These are phyloP conservation scores for Fusarium pilosicola DNA, from an alignment of 2,329 filamentous ascomycete species.

Conservation along the genomic window DNA sequence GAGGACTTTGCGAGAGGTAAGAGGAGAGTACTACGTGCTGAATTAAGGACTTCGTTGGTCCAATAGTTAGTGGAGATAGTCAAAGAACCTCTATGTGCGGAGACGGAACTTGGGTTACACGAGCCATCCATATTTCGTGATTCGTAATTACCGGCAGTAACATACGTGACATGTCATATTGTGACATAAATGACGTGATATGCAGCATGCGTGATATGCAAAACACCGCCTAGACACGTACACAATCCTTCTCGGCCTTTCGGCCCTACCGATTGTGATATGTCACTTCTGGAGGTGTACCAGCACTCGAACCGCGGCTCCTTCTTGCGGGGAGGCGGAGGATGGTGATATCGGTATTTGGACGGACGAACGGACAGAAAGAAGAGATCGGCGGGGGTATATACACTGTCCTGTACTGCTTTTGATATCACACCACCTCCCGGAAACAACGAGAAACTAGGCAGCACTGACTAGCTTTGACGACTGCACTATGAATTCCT, in stretches of 20 bases:
- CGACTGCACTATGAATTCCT: not conserved
- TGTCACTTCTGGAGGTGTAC: not conserved
- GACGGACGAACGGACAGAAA: not conserved
- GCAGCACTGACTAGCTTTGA: fast-evolving
- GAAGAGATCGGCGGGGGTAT: not conserved
- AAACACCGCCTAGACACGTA: not conserved
- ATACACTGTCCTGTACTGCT: not conserved
- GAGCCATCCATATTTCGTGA: not conserved
- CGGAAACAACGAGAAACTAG: not conserved
- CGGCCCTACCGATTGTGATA: not conserved
- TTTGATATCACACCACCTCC: not conserved
- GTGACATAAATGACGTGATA: not conserved
- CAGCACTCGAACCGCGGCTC: not conserved
- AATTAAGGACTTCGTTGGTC: fast-evolving
- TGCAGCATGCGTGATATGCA: not conserved
- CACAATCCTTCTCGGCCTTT: not conserved
- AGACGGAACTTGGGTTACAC: not conserved
- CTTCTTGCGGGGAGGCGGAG: not conserved
- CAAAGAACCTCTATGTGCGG: too few species aligned
- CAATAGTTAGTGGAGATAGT: not conserved
- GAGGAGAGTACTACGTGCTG: not conserved
- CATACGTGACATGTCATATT: not conserved
- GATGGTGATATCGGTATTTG: too few species aligned
- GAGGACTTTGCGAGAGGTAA: not conserved
- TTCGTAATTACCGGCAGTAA: not conserved